phyloP scores from a whole-genome alignment of 2,329 filamentous ascomycete species.

The Saccharata proteae region DNA sequence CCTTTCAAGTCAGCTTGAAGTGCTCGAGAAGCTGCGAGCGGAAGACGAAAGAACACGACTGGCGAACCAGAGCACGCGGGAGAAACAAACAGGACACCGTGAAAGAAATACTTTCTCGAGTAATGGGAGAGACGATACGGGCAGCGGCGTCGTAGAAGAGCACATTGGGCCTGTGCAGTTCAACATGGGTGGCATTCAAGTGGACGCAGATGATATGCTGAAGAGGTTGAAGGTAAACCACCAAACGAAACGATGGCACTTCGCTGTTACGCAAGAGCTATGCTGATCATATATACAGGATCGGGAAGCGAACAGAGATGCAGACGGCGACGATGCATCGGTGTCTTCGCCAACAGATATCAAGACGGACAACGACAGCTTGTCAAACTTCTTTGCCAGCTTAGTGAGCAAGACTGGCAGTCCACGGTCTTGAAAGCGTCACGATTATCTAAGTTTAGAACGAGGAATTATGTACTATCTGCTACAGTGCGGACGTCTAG shows the following conservation, averaged over 20 bases:
- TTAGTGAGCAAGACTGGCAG: constrained; percentile 20
- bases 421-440: not conserved
- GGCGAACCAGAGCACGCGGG: constrained; percentile 25
- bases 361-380: constrained; percentile 27
- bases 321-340: constrained; percentile 16
- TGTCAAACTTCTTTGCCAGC: constrained; percentile 27
- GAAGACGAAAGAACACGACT: constrained; percentile 47
- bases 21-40: constrained; percentile 53
- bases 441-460: no score
- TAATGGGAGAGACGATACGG: constrained; percentile 4
- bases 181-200: constrained; percentile 95
- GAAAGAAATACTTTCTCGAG: constrained; percentile 1
- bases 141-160: constrained; percentile 28
- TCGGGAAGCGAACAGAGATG: constrained; percentile 23
- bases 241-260: not conserved
- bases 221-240: constrained; percentile 62
- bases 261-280: not conserved
- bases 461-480: no score
- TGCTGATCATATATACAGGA: constrained; percentile 14
- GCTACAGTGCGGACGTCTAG: no score
- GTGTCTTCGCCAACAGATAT: constrained; percentile 16
- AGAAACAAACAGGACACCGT: constrained; percentile 14
- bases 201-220: constrained; percentile 88
- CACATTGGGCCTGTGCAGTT: constrained; percentile 93
- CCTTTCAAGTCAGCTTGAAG: constrained; percentile 59